phyloP scores from a whole-genome alignment of 2,329 filamentous ascomycete genomes.

The Coniochaeta sp. region DNA sequence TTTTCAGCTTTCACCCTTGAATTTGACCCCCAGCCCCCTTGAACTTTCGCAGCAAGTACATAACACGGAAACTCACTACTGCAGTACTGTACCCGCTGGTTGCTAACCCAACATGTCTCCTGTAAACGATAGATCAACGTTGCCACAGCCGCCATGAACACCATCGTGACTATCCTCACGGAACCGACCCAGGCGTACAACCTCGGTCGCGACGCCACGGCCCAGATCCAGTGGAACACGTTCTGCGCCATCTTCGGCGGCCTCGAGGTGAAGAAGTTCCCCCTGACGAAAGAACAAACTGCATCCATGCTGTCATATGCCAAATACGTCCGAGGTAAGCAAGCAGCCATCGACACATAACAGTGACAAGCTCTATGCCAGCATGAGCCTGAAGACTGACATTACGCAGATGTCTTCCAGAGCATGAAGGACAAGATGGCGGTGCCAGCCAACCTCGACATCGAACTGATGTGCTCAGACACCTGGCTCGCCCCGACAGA shows the following conservation, averaged over 20 bases:
- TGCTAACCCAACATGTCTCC: too few relatives aligned
- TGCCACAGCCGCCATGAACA: neutral
- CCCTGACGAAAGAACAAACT: neutral
- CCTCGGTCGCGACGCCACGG: neutral
- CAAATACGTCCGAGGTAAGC: neutral
- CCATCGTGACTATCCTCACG: neutral
- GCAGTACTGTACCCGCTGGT: neutral
- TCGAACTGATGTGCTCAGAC: neutral
- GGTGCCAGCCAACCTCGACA: neutral
- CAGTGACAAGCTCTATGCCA: too few relatives aligned
- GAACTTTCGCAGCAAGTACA: too few relatives aligned
- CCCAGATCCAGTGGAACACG: neutral
- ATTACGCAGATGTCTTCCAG: neutral
- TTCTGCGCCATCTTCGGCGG: conserved; percentile 1
- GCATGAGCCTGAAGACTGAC: neutral
- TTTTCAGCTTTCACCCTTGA: neutral
- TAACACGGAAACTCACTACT: too few relatives aligned
- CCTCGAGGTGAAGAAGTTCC: neutral
- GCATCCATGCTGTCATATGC: neutral
- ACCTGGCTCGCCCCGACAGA: neutral
- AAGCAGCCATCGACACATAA: neutral
- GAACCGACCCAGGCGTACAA: neutral
- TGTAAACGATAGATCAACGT: neutral
- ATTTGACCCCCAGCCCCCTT: too few relatives aligned
- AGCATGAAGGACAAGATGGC: neutral